These are phyloP conservation scores for Diaporthe helianthi DNA, from an alignment of 2,329 filamentous ascomycete genomes.

Conservation along the genomic window DNA sequence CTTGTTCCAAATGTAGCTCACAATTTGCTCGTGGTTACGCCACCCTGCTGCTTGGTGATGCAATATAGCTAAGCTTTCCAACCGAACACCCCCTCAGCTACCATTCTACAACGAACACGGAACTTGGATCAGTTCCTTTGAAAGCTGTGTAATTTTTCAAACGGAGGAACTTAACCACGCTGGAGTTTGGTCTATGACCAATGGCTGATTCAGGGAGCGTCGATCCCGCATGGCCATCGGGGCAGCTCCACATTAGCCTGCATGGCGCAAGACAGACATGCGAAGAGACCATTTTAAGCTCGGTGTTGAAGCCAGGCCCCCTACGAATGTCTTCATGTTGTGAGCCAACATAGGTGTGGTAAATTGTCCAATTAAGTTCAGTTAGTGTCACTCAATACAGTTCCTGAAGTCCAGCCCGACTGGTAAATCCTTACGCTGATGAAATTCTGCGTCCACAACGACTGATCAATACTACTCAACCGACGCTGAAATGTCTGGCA, in stretches of 20 bases:
- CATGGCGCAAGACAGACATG: not conserved
- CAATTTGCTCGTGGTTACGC: conserved; percentile 11
- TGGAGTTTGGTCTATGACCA: not conserved
- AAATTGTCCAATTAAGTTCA: no score
- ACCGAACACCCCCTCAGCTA: not conserved
- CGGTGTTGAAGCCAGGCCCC: not conserved
- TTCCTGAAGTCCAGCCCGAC: no score
- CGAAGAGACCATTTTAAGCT: conserved; percentile 20
- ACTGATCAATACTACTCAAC: not conserved
- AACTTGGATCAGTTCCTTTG: not conserved
- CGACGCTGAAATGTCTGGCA: not conserved
- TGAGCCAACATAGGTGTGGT: not conserved
- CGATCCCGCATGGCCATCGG: not conserved
- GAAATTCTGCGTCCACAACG: not conserved
- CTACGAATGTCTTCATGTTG: no score
- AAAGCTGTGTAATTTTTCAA: not conserved
- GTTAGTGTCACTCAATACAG: not conserved
- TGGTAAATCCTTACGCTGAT: not conserved
- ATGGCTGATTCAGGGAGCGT: no score
- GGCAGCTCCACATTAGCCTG: not conserved
- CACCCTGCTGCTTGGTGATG: not conserved
- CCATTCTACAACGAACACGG: not conserved
- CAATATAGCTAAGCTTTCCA: not conserved
- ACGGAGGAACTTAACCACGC: not conserved
- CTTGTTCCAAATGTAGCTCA: not conserved